Conservation (phyloP, 352 stramenopile species). For the Elongisporangium anandrum region DNA sequence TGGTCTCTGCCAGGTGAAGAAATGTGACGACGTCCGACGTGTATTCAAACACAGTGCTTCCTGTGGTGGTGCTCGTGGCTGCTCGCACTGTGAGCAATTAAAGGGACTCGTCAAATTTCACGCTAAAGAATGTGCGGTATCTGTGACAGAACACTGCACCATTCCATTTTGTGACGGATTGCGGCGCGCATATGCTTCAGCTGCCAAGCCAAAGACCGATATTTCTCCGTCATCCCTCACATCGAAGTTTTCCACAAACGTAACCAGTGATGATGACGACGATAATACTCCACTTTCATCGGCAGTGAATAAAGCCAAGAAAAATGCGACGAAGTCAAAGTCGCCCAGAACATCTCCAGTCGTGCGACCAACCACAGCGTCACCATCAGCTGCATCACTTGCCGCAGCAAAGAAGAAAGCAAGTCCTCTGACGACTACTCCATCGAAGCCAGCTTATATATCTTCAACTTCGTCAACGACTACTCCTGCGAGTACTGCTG, state of each 20-base stretch:
- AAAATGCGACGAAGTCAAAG: slow-evolving; percentile 45
- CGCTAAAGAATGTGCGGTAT: slow-evolving; percentile 67
- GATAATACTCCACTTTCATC: slow-evolving; percentile 73
- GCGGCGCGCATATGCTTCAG: slow-evolving; percentile 48
- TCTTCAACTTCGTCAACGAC: slow-evolving; percentile 12
- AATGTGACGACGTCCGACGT: slow-evolving; percentile 80
- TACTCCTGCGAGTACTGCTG: slow-evolving; percentile 5
- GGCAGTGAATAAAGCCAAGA: slow-evolving; percentile 62
- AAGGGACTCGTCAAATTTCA: slow-evolving; percentile 85
- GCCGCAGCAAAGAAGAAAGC: slow-evolving; percentile 24
- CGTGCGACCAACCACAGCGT: slow-evolving; percentile 2
- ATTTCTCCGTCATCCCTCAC: slow-evolving; percentile 12
- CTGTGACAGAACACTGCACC: slow-evolving; percentile 59
- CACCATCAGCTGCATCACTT: slow-evolving; percentile 1
- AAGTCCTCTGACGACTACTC: slow-evolving; percentile 4
- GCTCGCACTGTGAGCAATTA: slow-evolving; percentile 77
- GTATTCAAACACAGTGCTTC: slow-evolving; percentile 85
- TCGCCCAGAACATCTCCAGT: slow-evolving; percentile 43
- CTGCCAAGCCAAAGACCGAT: slow-evolving; percentile 25
- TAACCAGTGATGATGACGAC: slow-evolving; percentile 54
- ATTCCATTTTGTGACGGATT: slow-evolving; percentile 84
- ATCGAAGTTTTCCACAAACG: slow-evolving; percentile 7
- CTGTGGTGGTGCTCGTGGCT: slow-evolving; percentile 60
- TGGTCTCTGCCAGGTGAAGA: slow-evolving; percentile 77
- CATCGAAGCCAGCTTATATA: slow-evolving; percentile 13